Evolutionary conservation across 129 eudicot species (phyloP).

Genomic region (Saussurea involucrata): DNA sequence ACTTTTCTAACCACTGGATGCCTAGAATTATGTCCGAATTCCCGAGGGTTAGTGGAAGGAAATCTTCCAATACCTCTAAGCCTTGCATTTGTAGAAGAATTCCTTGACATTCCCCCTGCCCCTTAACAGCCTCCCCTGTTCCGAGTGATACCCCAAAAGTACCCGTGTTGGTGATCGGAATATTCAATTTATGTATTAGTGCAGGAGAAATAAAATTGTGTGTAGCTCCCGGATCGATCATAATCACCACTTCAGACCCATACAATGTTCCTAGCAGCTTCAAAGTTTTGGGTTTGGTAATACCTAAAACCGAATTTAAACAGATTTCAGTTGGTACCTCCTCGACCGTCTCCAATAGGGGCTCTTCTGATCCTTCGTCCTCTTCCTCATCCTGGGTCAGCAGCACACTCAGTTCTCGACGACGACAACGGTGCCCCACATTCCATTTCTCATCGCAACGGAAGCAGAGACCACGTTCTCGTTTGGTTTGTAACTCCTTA

Average conservation of each 20-base stretch:
- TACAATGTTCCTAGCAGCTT: no score
- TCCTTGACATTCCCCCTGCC: neutral
- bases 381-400: neutral
- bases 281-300: no score
- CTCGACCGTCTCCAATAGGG: no score
- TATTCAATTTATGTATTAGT: no score
- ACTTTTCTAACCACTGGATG: neutral
- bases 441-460: neutral
- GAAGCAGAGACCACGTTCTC: neutral
- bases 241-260: no score
- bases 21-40: neutral
- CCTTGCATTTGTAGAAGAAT: neutral
- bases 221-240: no score
- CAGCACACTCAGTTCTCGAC: neutral
- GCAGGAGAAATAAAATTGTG: no score
- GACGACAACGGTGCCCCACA: neutral
- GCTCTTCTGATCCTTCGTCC: neutral
- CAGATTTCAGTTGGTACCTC: no score
- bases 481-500: neutral
- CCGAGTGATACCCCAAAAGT: neutral
- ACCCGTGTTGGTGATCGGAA: neutral
- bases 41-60: neutral
- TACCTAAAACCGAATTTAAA: no score
- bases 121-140: neutral
- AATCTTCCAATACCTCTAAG: neutral